Conservation (phyloP, 331 rosid species). For the Spiraea crenata region DNA sequence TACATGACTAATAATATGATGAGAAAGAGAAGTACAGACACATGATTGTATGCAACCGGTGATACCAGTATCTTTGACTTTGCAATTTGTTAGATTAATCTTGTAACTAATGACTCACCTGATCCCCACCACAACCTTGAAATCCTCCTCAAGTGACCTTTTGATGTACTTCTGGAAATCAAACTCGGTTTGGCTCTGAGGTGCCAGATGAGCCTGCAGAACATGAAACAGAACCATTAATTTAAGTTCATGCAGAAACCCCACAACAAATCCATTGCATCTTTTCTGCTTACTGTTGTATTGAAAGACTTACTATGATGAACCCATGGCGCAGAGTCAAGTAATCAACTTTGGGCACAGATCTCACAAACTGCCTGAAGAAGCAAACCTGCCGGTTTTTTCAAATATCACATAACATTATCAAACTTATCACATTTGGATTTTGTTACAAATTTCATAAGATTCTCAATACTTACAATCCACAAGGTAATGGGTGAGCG, state of each 20-base stretch:
- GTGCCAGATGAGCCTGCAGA: conserved; percentile 35
- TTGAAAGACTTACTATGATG: conserved; percentile 17
- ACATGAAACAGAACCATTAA: neutral
- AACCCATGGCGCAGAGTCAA: conserved; percentile 33
- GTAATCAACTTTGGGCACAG: conserved; percentile 35
- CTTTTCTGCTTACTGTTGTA: neutral
- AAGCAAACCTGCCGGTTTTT: conserved; percentile 27
- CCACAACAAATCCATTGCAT: neutral
- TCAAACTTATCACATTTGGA: no score
- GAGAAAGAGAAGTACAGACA: no score
- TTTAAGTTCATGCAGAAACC: neutral
- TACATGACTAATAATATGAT: no score
- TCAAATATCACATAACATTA: no score
- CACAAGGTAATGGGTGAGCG: conserved; percentile 22
- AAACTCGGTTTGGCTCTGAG: conserved; percentile 25
- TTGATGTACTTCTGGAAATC: conserved; percentile 35
- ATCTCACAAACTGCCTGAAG: conserved; percentile 33
- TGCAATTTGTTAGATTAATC: no score
- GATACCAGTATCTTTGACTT: no score
- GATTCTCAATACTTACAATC: conserved; percentile 22
- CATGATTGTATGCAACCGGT: no score
- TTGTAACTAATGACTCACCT: conserved; percentile 14
- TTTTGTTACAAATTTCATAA: neutral
- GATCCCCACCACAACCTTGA: conserved; percentile 37
- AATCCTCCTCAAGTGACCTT: conserved; percentile 35